These are phyloP conservation scores for Fusarium austroafricanum DNA, from an alignment of 2,329 filamentous ascomycete genomes.

Conservation along the genomic window DNA sequence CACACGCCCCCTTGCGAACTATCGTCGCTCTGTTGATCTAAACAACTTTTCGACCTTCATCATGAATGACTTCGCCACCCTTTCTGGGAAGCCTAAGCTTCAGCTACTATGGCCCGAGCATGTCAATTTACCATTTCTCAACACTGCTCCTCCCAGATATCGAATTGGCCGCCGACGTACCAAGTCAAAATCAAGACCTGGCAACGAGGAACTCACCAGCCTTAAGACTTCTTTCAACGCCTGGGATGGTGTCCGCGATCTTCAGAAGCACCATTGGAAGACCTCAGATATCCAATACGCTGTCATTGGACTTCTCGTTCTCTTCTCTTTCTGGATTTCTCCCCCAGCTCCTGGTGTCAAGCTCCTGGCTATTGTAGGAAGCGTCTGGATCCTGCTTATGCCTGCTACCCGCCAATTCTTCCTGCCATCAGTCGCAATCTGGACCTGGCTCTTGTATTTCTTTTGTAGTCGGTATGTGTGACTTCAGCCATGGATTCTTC, in stretches of 20 bases:
- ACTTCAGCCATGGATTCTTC: neutral
- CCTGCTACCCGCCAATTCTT: conserved; percentile 92
- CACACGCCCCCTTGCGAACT: conserved; percentile 9
- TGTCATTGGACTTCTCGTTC: conserved; percentile 76
- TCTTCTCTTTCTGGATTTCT: conserved; percentile 87
- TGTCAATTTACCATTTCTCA: conserved; percentile 57
- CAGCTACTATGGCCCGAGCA: conserved; percentile 56
- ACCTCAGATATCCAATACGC: conserved; percentile 88
- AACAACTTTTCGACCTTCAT: conserved; percentile 31
- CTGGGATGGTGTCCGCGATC: conserved; percentile 77
- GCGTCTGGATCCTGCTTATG: conserved; percentile 78
- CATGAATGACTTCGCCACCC: conserved; percentile 55
- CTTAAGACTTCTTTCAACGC: conserved; percentile 87
- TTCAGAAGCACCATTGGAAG: conserved; percentile 83
- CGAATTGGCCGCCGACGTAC: conserved; percentile 53
- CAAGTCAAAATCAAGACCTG: conserved; percentile 55
- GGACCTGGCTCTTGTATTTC: conserved; percentile 90
- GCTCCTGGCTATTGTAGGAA: conserved; percentile 74
- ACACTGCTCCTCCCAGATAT: conserved; percentile 56
- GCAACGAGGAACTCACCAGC: conserved; percentile 72
- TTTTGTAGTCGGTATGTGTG: conserved; percentile 86
- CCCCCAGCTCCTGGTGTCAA: conserved; percentile 84
- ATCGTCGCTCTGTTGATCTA: conserved; percentile 12
- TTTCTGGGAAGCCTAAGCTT: conserved; percentile 56
- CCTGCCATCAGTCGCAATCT: conserved; percentile 85